Conservation (phyloP, 441 rosid genomes). For the Adansonia gregorii region DNA sequence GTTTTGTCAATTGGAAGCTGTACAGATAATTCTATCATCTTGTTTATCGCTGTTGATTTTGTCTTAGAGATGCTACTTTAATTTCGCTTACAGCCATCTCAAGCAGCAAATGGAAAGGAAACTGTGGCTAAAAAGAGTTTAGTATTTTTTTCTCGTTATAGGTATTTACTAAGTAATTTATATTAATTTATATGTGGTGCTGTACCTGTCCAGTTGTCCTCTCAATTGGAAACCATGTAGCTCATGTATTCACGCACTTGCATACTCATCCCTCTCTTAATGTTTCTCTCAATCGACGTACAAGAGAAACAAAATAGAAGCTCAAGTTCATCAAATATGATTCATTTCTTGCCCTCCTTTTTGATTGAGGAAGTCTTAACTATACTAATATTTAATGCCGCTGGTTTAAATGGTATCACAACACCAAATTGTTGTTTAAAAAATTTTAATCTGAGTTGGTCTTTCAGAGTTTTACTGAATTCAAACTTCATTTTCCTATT, state of each 20-base stretch:
- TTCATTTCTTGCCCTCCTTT: neutral
- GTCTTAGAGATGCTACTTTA: slow-evolving; percentile 12
- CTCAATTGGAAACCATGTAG: neutral
- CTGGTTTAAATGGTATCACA: slow-evolving; percentile 10
- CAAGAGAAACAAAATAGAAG: neutral
- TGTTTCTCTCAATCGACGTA: neutral
- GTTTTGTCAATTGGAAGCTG: slow-evolving; percentile 11
- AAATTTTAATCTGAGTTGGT: slow-evolving; percentile 5
- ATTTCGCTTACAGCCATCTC: slow-evolving; percentile 7
- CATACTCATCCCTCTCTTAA: neutral
- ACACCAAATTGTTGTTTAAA: neutral
- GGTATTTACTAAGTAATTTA: neutral
- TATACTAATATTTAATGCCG: slow-evolving; percentile 2
- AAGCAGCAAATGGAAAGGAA: slow-evolving; percentile 8
- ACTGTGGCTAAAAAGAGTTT: slow-evolving; percentile 17
- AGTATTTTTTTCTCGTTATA: neutral
- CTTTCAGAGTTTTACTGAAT: slow-evolving; percentile 14
- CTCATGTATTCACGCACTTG: slow-evolving; percentile 7
- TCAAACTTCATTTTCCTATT: slow-evolving; percentile 15
- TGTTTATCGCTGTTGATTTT: slow-evolving; percentile 12
- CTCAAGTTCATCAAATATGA: slow-evolving; percentile 3
- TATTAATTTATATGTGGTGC: neutral
- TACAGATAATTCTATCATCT: neutral
- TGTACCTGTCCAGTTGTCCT: neutral
- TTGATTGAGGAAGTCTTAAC: neutral